Conservation (phyloP, 2,329 filamentous ascomycete species). For the Diaporthe destruens region DNA sequence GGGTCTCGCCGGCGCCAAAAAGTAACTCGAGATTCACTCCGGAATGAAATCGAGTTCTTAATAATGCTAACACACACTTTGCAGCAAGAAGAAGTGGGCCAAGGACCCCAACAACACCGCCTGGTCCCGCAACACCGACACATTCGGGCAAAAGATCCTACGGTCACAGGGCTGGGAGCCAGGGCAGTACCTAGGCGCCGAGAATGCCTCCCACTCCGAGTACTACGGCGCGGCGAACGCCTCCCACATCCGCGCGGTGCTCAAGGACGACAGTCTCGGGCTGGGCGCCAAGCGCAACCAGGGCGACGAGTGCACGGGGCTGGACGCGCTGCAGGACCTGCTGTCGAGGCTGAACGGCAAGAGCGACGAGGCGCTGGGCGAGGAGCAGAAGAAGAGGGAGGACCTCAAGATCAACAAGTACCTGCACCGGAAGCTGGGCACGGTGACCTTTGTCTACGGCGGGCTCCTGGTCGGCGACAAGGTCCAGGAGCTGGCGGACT, state of each 20-base stretch:
- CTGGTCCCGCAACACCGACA: conserved; percentile 86
- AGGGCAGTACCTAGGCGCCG: conserved; percentile 83
- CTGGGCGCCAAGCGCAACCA: conserved; percentile 84
- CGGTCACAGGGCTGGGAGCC: conserved; percentile 91
- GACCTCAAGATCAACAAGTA: conserved; percentile 81
- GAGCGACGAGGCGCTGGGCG: conserved; percentile 77
- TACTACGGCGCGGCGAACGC: conserved; percentile 84
- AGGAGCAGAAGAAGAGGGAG: conserved; percentile 76
- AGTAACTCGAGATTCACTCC: conserved; percentile 58
- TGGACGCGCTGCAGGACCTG: conserved; percentile 88
- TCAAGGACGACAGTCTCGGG: conserved; percentile 93
- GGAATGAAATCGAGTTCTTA: background rate
- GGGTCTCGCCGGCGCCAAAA: conserved; percentile 77
- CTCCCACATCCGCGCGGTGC: conserved; percentile 84
- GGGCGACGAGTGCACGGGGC: conserved; percentile 83
- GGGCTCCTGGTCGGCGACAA: conserved; percentile 75
- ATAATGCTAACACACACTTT: conserved; percentile 27
- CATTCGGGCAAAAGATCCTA: conserved; percentile 92
- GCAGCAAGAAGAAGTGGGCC: conserved; percentile 75
- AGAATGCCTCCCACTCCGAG: conserved; percentile 79
- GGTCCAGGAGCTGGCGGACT: conserved; percentile 60
- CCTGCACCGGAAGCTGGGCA: conserved; percentile 80
- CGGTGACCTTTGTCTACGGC: conserved; percentile 89
- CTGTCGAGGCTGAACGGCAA: conserved; percentile 92
- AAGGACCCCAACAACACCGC: conserved; percentile 95